Conservation (phyloP, 2,329 filamentous ascomycete species). For the Fusarium sp. region DNA sequence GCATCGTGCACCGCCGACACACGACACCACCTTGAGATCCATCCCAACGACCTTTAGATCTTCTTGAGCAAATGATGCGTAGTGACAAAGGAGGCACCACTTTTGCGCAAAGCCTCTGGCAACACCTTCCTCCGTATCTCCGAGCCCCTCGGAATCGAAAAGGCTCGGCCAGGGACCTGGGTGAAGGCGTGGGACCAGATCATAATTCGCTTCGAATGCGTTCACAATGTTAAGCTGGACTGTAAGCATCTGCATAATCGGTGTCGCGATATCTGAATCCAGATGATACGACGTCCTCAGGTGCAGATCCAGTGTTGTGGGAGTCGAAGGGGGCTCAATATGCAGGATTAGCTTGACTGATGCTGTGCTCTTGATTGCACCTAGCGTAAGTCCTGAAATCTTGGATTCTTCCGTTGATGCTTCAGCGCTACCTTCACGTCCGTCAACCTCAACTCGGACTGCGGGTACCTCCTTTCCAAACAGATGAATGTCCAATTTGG, state of each 20-base stretch:
- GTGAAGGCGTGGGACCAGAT: slow-evolving; percentile 83
- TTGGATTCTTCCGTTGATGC: slow-evolving; percentile 55
- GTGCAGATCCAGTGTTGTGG: slow-evolving; percentile 72
- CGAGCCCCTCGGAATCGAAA: slow-evolving; percentile 71
- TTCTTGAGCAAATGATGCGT: slow-evolving; percentile 81
- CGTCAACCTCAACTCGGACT: slow-evolving; percentile 56
- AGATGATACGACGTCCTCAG: slow-evolving; percentile 83
- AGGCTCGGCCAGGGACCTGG: slow-evolving; percentile 85
- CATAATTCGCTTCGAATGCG: slow-evolving; percentile 93
- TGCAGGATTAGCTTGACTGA: slow-evolving; percentile 58
- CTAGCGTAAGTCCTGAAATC: slow-evolving; percentile 56
- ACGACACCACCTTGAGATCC: slow-evolving; percentile 68
- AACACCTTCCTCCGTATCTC: slow-evolving; percentile 47
- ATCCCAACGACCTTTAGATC: slow-evolving; percentile 73
- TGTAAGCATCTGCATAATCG: slow-evolving; percentile 77
- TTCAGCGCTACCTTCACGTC: slow-evolving; percentile 50
- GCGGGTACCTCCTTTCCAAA: slow-evolving; percentile 66
- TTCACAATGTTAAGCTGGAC: slow-evolving; percentile 78
- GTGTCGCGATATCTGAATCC: slow-evolving; percentile 80
- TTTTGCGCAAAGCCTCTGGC: slow-evolving; percentile 77
- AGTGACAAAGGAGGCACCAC: slow-evolving; percentile 81
- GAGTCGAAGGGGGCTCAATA: slow-evolving; percentile 62
- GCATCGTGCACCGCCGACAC: slow-evolving; percentile 72
- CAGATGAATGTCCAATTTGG: slow-evolving; percentile 75
- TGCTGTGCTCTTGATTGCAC: slow-evolving; percentile 59